Conservation (phyloP, 495 filamentous ascomycete species). For the Neurospora sp. region DNA sequence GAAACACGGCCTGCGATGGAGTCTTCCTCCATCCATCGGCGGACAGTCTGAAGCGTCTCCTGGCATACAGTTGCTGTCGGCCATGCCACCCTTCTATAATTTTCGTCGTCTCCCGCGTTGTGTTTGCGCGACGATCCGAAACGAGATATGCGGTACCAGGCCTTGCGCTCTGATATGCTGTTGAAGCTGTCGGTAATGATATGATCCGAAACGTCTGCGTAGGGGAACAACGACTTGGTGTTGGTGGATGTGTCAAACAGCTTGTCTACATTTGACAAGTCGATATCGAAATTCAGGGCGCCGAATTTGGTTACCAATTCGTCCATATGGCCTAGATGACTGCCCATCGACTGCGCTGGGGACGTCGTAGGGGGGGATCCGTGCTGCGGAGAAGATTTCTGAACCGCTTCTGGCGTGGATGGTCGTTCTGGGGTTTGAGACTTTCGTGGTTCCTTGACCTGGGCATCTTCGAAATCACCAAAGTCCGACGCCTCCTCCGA, state of each 20-base stretch:
- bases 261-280: conserved; percentile 32
- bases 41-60: conserved; percentile 44
- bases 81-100: conserved; percentile 48
- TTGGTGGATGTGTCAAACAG: conserved; percentile 22
- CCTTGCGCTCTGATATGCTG: conserved; percentile 45
- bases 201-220: conserved; percentile 20
- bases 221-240: neutral
- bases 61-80: conserved; percentile 37
- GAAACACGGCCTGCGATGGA: conserved; percentile 39
- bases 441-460: conserved; percentile 17
- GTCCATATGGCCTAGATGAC: neutral
- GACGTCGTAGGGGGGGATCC: neutral
- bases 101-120: conserved; percentile 44
- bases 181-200: conserved; percentile 39
- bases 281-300: conserved; percentile 26
- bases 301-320: conserved; percentile 21
- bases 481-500: conserved; percentile 33
- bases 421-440: neutral
- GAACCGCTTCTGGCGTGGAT: neutral
- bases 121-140: conserved; percentile 45
- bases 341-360: neutral
- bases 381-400: neutral
- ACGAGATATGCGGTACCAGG: conserved; percentile 53
- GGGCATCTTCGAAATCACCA: conserved; percentile 43
- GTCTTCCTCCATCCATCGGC: conserved; percentile 52